These are phyloP conservation scores for Mycena sp. DNA, from an alignment of 1,284 basidiomycete species.

Conservation along the genomic window DNA sequence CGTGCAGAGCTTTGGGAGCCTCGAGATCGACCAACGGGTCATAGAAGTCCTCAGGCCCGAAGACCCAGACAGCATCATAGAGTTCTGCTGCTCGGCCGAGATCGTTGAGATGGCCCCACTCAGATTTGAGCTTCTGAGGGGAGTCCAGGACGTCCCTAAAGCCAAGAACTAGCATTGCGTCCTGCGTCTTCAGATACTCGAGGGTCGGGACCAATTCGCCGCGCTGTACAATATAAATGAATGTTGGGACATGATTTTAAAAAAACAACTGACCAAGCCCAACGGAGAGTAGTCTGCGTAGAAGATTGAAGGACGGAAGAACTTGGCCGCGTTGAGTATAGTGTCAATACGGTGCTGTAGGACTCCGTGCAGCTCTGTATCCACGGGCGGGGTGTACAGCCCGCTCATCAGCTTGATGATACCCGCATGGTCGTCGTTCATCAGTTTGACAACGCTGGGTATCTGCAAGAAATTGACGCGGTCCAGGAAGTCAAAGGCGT, in stretches of 20 bases:
- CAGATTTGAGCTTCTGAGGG: conserved; percentile 8
- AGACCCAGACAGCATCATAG: conserved; percentile 17
- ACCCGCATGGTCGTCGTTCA: conserved; percentile 14
- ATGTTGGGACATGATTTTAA: not conserved
- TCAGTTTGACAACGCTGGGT: conserved; percentile 8
- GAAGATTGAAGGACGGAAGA: conserved; percentile 6
- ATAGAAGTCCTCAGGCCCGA: conserved; percentile 11
- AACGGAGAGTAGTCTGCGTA: conserved; percentile 13
- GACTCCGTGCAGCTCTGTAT: conserved; percentile 6
- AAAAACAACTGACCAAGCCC: not conserved
- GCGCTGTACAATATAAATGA: conserved; percentile 1
- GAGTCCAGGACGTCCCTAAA: conserved; percentile 16
- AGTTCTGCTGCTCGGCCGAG: conserved; percentile 12
- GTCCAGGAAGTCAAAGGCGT: conserved; percentile 13
- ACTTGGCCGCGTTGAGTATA: conserved; percentile 9
- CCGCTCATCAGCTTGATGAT: conserved; percentile 18
- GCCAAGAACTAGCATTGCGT: conserved; percentile 7
- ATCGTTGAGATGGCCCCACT: conserved; percentile 18
- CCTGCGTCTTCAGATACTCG: conserved; percentile 15
- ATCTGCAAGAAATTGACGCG: conserved; percentile 17
- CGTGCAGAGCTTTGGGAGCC: conserved; percentile 4
- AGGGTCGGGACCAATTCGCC: conserved; percentile 7
- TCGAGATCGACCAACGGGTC: conserved; percentile 14
- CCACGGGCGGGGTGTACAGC: conserved; percentile 6
- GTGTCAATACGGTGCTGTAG: conserved; percentile 5